Evolutionary conservation across 495 filamentous ascomycete genomes (phyloP).

Genomic region (Gamarada debralockiae): DNA sequence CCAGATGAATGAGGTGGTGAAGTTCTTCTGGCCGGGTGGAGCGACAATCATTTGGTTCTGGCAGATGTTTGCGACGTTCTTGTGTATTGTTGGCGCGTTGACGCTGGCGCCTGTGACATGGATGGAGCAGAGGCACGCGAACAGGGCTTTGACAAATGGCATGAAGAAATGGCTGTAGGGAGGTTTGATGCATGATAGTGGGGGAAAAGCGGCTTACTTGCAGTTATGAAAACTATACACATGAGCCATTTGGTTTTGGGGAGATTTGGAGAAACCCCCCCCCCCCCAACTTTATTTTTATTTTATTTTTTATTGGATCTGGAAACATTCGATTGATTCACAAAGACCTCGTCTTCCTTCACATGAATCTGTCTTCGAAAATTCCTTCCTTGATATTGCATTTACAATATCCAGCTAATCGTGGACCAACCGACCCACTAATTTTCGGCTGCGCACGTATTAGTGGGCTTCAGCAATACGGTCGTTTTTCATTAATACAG

Average conservation of each 20-base stretch:
- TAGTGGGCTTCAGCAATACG: too few relatives aligned
- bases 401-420: too few relatives aligned
- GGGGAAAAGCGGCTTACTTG: neutral
- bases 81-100: constrained; percentile 56
- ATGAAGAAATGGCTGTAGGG: constrained; percentile 10
- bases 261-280: too few relatives aligned
- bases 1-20: constrained; percentile 72
- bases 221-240: neutral
- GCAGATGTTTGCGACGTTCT: constrained; percentile 57
- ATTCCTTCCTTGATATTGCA: too few relatives aligned
- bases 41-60: constrained; percentile 48
- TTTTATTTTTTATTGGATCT: too few relatives aligned
- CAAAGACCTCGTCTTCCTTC: too few relatives aligned
- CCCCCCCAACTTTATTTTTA: too few relatives aligned
- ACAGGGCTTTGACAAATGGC: constrained; percentile 7
- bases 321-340: too few relatives aligned
- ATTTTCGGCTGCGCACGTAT: too few relatives aligned
- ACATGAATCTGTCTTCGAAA: too few relatives aligned
- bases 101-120: constrained; percentile 50
- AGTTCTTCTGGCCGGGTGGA: constrained; percentile 53
- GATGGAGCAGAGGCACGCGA: constrained; percentile 35
- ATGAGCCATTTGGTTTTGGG: neutral
- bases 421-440: too few relatives aligned
- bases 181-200: constrained; percentile 17
- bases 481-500: too few relatives aligned